Evolutionary conservation across 108 stramenopile genomes (phyloP), one percentile per base, ranked within the genome.

Genomic region (Bacterosira constricta): DNA sequence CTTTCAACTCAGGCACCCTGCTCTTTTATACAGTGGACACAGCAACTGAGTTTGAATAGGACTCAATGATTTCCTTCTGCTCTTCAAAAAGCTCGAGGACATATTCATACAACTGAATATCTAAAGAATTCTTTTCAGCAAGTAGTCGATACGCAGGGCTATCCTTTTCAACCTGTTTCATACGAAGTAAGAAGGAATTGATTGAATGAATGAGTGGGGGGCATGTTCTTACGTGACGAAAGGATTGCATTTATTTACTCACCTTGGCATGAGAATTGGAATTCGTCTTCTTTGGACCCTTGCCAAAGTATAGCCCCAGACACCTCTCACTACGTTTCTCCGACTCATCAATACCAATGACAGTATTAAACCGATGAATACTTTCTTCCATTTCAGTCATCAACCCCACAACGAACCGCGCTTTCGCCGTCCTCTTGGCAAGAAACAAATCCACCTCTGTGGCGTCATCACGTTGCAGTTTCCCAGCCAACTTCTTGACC

Each of bases 361-460:
- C 63, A 12, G 57, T 50, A 35, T 74, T 75, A 17, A 83, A 57
- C 26, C 83, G 53, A 34, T 37, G 21, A 15, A 83, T 42, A 29
- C 68, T 79, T 46, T 83, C 83, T 27, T 79, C 71, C 12, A 46
- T 32, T 11, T 80, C 69, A 29, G 47, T 63, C 25, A 71, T 35
- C 11, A 83, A 49, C 6, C 83, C 83, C 11, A 83, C 79, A 21
- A 83, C 30, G 12, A 80, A 44, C 17, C 66, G 62, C 17, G 65
- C 36, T 35, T 44, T 29, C 46, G 76, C 29, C 18, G 71, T 71
- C 37, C 66, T 41, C 66, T 76, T 80, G 7, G 83, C 83, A 11
- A 56, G 54, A 39, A 29, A 39, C 27, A 75, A 39, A 61, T 75
- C 74, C 4, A 35, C 21, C 35, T 75, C 65, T 25, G 21, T 49